A percentile compares a stretch with the other conserved stretches of the same genome.
These are phyloP conservation scores for Ophiostoma quercus DNA, from an alignment of 2,329 filamentous ascomycete genomes.

Conservation along the genomic window DNA sequence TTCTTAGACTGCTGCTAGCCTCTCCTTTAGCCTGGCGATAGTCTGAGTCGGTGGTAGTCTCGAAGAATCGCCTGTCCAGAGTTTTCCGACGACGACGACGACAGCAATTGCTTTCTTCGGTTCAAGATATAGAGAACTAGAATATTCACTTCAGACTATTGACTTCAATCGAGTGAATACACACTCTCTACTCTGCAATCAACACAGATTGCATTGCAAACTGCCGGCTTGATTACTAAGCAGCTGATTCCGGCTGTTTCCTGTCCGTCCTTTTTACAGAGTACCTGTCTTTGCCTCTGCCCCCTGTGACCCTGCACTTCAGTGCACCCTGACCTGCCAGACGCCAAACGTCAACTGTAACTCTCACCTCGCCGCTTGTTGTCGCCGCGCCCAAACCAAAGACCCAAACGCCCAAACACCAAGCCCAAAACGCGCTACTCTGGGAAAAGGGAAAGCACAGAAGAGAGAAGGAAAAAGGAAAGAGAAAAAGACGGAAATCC, in stretches of 20 bases:
- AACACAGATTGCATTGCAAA: no score
- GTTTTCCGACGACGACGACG: not conserved
- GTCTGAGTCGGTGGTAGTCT: not conserved
- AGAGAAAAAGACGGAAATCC: not conserved
- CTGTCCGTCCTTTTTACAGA: not conserved
- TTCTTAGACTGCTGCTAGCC: no score
- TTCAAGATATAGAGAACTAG: no score
- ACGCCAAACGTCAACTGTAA: not conserved
- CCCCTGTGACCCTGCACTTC: not conserved
- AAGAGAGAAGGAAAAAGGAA: not conserved
- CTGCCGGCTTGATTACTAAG: not conserved
- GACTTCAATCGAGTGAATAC: no score
- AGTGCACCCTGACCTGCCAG: not conserved
- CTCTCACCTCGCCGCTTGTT: not conserved
- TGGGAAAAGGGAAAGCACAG: not conserved
- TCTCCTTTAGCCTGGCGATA: not conserved
- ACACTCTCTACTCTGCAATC: no score
- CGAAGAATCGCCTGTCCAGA: not conserved
- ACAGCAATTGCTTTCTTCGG: not conserved
- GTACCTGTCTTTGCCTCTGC: not conserved
- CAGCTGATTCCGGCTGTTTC: not conserved
- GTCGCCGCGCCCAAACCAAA: not conserved
- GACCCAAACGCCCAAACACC: no score
- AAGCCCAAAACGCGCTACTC: constrained; percentile 5
- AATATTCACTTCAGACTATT: no score